Evolutionary conservation across 1,284 basidiomycete species (phyloP).

Genomic region (Marasmius fiardii): DNA sequence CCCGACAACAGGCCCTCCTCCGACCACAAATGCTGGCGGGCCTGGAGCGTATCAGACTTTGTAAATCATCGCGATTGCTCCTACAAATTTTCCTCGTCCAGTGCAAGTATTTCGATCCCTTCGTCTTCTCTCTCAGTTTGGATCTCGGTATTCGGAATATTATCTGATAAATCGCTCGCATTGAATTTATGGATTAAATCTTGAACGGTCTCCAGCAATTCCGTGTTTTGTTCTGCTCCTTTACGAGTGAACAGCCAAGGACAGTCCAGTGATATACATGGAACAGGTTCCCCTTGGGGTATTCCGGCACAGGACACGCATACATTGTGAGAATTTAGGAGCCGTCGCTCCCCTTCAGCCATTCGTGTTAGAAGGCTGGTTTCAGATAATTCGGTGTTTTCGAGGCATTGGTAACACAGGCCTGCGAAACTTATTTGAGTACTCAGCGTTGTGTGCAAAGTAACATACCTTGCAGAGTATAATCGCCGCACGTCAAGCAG

Average conservation of each 20-base stretch:
- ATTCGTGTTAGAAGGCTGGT: constrained; percentile 57
- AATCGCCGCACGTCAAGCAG: constrained; percentile 67
- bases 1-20: constrained; percentile 15
- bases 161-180: background rate
- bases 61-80: constrained; percentile 22
- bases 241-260: constrained; percentile 75
- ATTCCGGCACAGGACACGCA: constrained; percentile 70
- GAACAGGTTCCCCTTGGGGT: constrained; percentile 55
- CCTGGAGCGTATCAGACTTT: constrained; percentile 55
- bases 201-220: constrained; percentile 31
- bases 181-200: constrained; percentile 23
- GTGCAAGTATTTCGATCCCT: too few relatives aligned
- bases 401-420: constrained; percentile 65
- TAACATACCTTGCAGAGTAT: constrained; percentile 51
- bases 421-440: constrained; percentile 34
- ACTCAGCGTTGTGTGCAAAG: background rate
- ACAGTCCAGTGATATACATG: constrained; percentile 85
- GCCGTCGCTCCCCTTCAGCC: constrained; percentile 52
- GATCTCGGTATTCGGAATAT: background rate
- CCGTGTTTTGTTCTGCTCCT: constrained; percentile 58
- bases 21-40: constrained; percentile 22
- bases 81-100: background rate
- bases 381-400: constrained; percentile 54
- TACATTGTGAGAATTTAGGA: constrained; percentile 58
- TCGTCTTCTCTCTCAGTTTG: background rate